phyloP scores from a whole-genome alignment of 1,139 yeast species.

The Taiozyma sp. region DNA sequence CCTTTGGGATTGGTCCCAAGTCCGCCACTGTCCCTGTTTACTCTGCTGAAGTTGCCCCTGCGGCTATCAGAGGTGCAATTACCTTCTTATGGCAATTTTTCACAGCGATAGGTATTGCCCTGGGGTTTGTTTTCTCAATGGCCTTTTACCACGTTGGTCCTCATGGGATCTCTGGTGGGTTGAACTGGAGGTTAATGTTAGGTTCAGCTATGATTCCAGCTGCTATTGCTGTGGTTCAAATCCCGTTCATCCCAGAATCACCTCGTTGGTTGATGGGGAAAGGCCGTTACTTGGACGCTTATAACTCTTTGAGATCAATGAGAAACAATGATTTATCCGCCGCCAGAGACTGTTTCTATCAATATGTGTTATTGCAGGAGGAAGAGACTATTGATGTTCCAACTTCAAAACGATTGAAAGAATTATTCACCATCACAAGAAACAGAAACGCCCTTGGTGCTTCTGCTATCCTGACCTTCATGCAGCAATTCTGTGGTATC shows the following conservation, averaged over 20 bases:
- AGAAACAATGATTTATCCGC: slow-evolving; percentile 51
- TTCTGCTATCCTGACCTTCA: slow-evolving; percentile 71
- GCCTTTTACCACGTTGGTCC: slow-evolving; percentile 45
- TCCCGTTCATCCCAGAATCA: slow-evolving; percentile 65
- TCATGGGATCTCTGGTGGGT: slow-evolving; percentile 39
- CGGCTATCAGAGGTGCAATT: slow-evolving; percentile 64
- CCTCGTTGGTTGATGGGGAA: slow-evolving; percentile 74
- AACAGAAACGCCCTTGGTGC: slow-evolving; percentile 77
- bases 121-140: slow-evolving; percentile 64
- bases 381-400: slow-evolving; percentile 52
- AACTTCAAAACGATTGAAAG: slow-evolving; percentile 42
- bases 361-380: slow-evolving; percentile 54
- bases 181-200: slow-evolving; percentile 74
- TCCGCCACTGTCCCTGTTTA: slow-evolving; percentile 78
- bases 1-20: slow-evolving; percentile 69
- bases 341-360: slow-evolving; percentile 68
- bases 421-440: slow-evolving; percentile 60
- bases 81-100: slow-evolving; percentile 85
- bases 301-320: slow-evolving; percentile 40
- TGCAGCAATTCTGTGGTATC: slow-evolving; percentile 89
- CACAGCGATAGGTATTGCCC: slow-evolving; percentile 80
- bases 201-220: slow-evolving; percentile 74
- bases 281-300: slow-evolving; percentile 49
- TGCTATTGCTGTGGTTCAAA: slow-evolving; percentile 51
- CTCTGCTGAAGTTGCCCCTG: slow-evolving; percentile 73